Evolutionary conservation across 2,329 filamentous ascomycete genomes (phyloP).

Genomic region (Apiospora sp.): DNA sequence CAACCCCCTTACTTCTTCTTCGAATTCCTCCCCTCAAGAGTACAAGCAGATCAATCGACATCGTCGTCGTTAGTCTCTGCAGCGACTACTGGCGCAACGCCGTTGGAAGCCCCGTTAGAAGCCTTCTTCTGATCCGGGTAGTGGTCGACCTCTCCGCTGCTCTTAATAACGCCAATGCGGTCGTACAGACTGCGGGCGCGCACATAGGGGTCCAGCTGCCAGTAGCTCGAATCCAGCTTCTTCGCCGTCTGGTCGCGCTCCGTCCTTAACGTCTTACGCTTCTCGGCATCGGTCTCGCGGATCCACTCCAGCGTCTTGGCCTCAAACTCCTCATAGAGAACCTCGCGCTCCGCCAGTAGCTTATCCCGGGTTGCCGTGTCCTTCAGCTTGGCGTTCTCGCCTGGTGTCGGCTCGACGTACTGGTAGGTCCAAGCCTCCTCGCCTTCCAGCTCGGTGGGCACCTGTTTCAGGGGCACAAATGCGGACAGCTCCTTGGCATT

Average conservation of each 20-base stretch:
- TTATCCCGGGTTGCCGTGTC: constrained; percentile 68
- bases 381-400: constrained; percentile 81
- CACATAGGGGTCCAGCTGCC: constrained; percentile 87
- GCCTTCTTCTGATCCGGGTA: constrained; percentile 55
- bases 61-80: constrained; percentile 8
- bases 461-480: constrained; percentile 74
- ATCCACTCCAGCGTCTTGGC: constrained; percentile 80
- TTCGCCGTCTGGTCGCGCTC: constrained; percentile 69
- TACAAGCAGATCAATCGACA: constrained; percentile 9
- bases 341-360: constrained; percentile 69
- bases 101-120: background rate
- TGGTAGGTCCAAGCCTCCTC: constrained; percentile 84
- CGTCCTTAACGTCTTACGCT: constrained; percentile 57
- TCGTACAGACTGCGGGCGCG: constrained; percentile 87
- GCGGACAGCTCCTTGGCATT: constrained; percentile 78
- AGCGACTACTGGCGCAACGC: background rate
- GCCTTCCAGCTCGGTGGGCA: constrained; percentile 86
- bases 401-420: constrained; percentile 77
- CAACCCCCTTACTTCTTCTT: background rate
- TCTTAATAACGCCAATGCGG: constrained; percentile 74
- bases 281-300: constrained; percentile 52
- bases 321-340: constrained; percentile 78
- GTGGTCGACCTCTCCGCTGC: constrained; percentile 74
- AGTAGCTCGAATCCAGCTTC: constrained; percentile 78
- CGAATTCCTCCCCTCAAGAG: background rate